Base-by-base conservation (phyloP, 495 filamentous ascomycete genomes). In the Cercophora newfieldiana region DNA sequence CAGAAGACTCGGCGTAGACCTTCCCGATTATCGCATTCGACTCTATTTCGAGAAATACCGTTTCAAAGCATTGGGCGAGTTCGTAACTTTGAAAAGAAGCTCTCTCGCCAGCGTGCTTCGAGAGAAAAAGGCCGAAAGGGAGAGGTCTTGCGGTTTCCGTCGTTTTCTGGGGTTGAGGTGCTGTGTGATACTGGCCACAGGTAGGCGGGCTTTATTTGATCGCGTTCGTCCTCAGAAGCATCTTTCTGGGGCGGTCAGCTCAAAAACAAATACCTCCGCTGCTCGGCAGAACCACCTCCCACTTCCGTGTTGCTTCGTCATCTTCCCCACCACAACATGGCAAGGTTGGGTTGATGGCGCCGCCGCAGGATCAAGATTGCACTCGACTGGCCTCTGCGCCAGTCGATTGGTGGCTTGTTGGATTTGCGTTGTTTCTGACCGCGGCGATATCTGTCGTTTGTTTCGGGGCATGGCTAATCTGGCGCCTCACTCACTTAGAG, bases 381-480 rank as follows among this genome's bases (percentile, higher is more conserved):
- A 14, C 10, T 44, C 37, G 37, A 16, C 18, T 16, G 18, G 12
- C 12, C 37, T 6, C 10, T 6, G 18, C 10, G 12, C 37, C 37
- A 16, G 37, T 14, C 12, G 37, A 14, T 14, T 44, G 3, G 37
- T 14, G 12, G 18, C 3, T 44, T 44, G 2, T 14, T 44, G 12
- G 30, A 7, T 49, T 68, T 33, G 51, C 29, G 25, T 59, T 56
- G 21, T 33, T 47, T 21, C 7, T 65, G 6, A 5, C 58, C 25
- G 31, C 33, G 14, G 48, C 57, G 16, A 14, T 65, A 28, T 22
- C 37, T 57, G 18, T 66, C 28, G 33, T 19, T 67, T 53, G 51
- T 53, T 25, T 66, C 37, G 59, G 68, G 62, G 65, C 70, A 71
- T 69, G 72, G 60, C 24, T 48, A 54, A 19, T 50, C 44, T 21